Percentiles rank a stretch among this genome's conserved stretches.
These are phyloP conservation scores for Amborella trichopoda DNA, from an alignment of 164 flowering plant species.

Conservation along the genomic window DNA sequence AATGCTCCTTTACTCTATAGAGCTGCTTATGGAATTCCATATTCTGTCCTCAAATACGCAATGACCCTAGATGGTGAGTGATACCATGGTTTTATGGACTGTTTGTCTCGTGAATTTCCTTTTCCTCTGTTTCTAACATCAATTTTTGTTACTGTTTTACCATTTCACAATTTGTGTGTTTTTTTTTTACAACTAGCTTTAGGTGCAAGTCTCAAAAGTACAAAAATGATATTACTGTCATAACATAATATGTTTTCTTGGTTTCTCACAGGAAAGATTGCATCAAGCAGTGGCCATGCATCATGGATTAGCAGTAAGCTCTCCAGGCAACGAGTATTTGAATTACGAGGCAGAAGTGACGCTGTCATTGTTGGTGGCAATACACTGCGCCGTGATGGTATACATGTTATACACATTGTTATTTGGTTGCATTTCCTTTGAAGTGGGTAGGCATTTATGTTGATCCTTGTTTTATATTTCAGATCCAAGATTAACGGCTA, in stretches of 20 bases:
- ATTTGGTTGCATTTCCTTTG: no score
- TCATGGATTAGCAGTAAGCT: slow-evolving; percentile 87
- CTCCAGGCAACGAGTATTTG: slow-evolving; percentile 73
- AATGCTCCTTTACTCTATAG: slow-evolving; percentile 88
- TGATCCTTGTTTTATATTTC: slow-evolving; percentile 5
- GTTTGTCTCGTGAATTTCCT: neutral
- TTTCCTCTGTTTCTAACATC: neutral
- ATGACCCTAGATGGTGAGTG: slow-evolving; percentile 95
- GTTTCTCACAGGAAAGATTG: slow-evolving; percentile 67
- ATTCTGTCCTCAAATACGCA: slow-evolving; percentile 92
- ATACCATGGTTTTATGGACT: slow-evolving; percentile 1
- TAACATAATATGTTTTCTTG: slow-evolving; percentile 2
- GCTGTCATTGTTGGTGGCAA: slow-evolving; percentile 95
- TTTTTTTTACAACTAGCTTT: no score
- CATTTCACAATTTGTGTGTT: no score
- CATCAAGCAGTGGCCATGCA: slow-evolving; percentile 90
- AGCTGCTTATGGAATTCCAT: slow-evolving; percentile 81
- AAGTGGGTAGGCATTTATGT: neutral
- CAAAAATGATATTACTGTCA: no score
- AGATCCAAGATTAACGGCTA: slow-evolving; percentile 91
- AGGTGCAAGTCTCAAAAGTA: no score
- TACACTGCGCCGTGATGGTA: slow-evolving; percentile 88
- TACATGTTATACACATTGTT: no score
- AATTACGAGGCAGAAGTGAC: slow-evolving; percentile 86
- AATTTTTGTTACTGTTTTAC: no score